Evolutionary conservation across 169 alveolate species (phyloP), one percentile per base, ranked within the genome.

Genomic region (Cryptosporidium felis): DNA sequence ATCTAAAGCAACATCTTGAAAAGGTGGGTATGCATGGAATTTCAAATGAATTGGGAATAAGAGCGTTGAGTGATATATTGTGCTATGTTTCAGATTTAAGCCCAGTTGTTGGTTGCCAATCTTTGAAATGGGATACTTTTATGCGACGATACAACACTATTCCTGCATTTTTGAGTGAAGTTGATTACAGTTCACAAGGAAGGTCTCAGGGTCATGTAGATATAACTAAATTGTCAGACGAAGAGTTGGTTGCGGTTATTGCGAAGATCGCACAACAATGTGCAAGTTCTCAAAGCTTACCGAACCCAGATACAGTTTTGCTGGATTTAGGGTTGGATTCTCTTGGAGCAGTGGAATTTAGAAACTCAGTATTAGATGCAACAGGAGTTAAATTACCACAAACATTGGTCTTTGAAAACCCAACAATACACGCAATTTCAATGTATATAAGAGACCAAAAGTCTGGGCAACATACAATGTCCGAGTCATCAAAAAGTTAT

Each of bases 341-440:
- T 21, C 32, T 91, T 42, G 91, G 89, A 0, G 94, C 94, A 14
- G 93, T 91, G n/a, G 93, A 89, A 61, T 90, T 91, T 59, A 80
- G 93, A 30, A 91, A 91, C 49, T 32, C 63, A 3, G 63, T 80
- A 32, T 23, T 80, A 12, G 88, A 80, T 6, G 18, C 80, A 18
- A 85, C 91, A 6, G 94, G 93, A 0, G 92, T 91, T 38, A 89
- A 82, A 63, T 82, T 91, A 26, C 94, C 94, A 0, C 93, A 90
- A 56, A 89, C 81, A n/a, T 74, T 90, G 3, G 80, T 88, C 53
- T 89, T 90, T 58, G 93, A 90, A 90, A 90, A 90, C 38, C 93
- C 93, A 5, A 65, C 89, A 18, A 88, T 90, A 21, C 81, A 66
- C 6, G 85, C 82, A 40, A 88, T 90, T 49, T 61, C 91, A 0